A percentile compares a stretch with the other conserved stretches of the same genome.
These are phyloP conservation scores for Sodiomyces alkalinus DNA, from an alignment of 2,329 filamentous ascomycete species.

Conservation along the genomic window DNA sequence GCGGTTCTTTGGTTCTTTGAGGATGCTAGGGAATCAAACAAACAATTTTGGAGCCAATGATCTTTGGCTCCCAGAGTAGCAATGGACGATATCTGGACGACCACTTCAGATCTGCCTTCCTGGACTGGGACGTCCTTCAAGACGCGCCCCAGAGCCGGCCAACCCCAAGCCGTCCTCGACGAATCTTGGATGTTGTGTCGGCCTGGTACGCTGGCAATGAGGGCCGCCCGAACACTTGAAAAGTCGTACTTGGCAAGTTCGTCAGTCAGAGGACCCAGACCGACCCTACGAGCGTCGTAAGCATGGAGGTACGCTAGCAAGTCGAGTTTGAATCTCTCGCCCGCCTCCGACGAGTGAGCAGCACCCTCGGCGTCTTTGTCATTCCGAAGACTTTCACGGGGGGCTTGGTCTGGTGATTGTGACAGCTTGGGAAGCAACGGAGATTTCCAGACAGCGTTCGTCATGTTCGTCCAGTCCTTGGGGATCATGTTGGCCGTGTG, in stretches of 20 bases:
- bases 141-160: constrained; percentile 49
- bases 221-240: constrained; percentile 46
- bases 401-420: no score
- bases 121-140: constrained; percentile 37
- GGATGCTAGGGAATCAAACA: constrained; percentile 35
- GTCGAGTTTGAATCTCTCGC: constrained; percentile 55
- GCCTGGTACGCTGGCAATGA: constrained; percentile 69
- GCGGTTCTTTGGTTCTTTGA: constrained; percentile 12
- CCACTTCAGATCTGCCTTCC: constrained; percentile 28
- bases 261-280: constrained; percentile 38
- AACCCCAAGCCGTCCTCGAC: constrained; percentile 55
- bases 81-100: constrained; percentile 63
- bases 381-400: no score
- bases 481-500: constrained; percentile 88
- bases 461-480: constrained; percentile 79
- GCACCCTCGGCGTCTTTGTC: background rate
- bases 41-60: constrained; percentile 53
- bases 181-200: constrained; percentile 35
- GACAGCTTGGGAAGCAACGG: constrained; percentile 36
- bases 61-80: constrained; percentile 59
- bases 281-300: constrained; percentile 46
- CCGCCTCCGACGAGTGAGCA: background rate
- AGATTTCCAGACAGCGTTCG: constrained; percentile 68
- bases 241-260: constrained; percentile 55
- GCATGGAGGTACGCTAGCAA: constrained; percentile 55